phyloP scores from a whole-genome alignment of 495 filamentous ascomycete genomes.

The Trichoderma virens region DNA sequence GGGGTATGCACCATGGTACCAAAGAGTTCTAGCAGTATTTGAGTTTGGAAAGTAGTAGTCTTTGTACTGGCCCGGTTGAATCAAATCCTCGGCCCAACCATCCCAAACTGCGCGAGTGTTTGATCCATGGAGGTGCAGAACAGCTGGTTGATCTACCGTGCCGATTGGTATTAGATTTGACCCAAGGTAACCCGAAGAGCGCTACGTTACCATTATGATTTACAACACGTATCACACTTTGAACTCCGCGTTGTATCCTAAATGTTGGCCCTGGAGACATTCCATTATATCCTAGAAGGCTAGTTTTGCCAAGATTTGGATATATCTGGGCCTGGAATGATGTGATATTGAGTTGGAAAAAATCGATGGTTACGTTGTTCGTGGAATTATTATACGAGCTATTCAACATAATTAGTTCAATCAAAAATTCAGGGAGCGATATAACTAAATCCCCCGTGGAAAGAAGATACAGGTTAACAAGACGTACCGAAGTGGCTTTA shows the following conservation, averaged over 20 bases:
- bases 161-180: neutral
- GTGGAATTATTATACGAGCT: neutral
- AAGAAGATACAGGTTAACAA: neutral
- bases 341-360: conserved; percentile 33
- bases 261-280: conserved; percentile 38
- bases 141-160: conserved; percentile 12
- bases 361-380: conserved; percentile 21
- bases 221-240: conserved; percentile 36
- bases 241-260: conserved; percentile 24
- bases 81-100: conserved; percentile 51
- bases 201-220: conserved; percentile 22
- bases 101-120: conserved; percentile 37
- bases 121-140: conserved; percentile 41
- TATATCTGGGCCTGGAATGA: conserved; percentile 31
- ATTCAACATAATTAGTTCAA: neutral
- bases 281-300: conserved; percentile 37
- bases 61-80: conserved; percentile 42
- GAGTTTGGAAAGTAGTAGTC: conserved; percentile 55
- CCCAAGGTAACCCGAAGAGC: neutral
- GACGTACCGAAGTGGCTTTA: conserved; percentile 30
- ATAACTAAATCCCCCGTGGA: neutral
- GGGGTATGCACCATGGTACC: conserved; percentile 44
- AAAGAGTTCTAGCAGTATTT: conserved; percentile 41
- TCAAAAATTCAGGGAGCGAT: too few relatives aligned
- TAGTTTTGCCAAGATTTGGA: conserved; percentile 27